Evolutionary conservation across 306 rosid species (phyloP).

Genomic region (Abrus precatorius): DNA sequence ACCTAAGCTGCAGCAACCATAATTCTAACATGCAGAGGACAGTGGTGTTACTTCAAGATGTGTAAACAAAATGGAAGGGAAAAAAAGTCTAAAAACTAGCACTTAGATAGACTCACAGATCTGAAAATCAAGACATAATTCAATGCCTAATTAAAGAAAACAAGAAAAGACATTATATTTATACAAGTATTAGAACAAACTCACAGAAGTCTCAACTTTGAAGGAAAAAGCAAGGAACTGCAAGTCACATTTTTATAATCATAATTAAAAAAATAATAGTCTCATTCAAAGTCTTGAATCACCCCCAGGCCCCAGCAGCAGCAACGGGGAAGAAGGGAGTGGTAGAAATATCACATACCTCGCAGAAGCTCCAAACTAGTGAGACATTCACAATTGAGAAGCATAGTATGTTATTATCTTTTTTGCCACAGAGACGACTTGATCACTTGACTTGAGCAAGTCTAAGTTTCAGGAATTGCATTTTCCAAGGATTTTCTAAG

Average conservation of each 20-base stretch:
- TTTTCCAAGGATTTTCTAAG: background rate
- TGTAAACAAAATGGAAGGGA: background rate
- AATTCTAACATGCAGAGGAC: background rate
- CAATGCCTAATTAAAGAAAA: constrained; percentile 13
- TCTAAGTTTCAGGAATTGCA: constrained; percentile 7
- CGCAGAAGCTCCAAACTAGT: constrained; percentile 10
- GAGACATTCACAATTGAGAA: constrained; percentile 26
- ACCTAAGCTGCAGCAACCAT: constrained; percentile 4
- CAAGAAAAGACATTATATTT: constrained; percentile 8
- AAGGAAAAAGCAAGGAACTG: constrained; percentile 2
- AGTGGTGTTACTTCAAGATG: background rate
- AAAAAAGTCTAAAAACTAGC: background rate
- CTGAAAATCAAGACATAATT: background rate
- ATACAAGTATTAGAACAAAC: constrained; percentile 3
- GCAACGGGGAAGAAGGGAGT: background rate
- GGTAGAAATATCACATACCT: constrained; percentile 40
- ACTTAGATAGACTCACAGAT: background rate
- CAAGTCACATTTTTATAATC: background rate
- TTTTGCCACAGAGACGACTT: constrained; percentile 30
- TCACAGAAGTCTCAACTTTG: background rate
- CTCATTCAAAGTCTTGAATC: constrained; percentile 37
- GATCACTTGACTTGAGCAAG: constrained; percentile 13
- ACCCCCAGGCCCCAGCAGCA: background rate
- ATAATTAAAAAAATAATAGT: background rate
- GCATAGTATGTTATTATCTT: background rate